Base-by-base conservation (phyloP, 2,329 filamentous ascomycete species). In the Fusarium longipes region DNA sequence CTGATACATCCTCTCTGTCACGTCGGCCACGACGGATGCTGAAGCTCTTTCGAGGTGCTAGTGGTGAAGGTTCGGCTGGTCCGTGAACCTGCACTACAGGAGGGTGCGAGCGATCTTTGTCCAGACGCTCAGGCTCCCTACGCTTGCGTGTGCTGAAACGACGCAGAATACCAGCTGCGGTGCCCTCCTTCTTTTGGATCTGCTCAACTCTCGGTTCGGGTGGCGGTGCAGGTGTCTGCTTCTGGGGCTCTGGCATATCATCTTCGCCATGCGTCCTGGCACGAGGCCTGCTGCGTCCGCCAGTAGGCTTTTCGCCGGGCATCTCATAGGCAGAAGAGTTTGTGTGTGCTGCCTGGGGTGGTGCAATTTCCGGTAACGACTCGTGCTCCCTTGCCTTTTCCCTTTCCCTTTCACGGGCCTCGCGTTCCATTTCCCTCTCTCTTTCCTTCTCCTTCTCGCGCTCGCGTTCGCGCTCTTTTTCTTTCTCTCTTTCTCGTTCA, bases 261-360 rank as follows among this genome's bases (percentile, higher is more conserved):
- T 98, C 95, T 78, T 98, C 96, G 17, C 95, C 96, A 74, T 98
- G 95, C 1, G 96, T 98, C 68, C 96, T 87, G 33, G 96, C 93
- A 47, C 96, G 87, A 9, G 94, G 93, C 48, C 96, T 86, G 32
- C 92, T 90, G 61, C 95, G 86, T 42, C 93, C 92, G 40, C 93
- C 93, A 1, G 92, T 96, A 12, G 92, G 90, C 75, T 90, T 94
- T 78, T 97, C 93, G 18, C 94, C 94, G 0, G 93, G 89, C 85
- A 97, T 91, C 76, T 97, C 94, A 75, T 96, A 97, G 3, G 91
- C 82, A 4, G 89, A 87, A 24, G 91, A 84, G 73, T 98, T 98
- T 17, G 94, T 98, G 77, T 97, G 90, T 11, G 94, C 96, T 57
- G 92, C 91, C 72, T 93, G 91, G 5, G 96, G 96, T 17, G 93